phyloP scores from a whole-genome alignment of 2,329 filamentous ascomycete species.

The Metarhizium anisopliae region DNA sequence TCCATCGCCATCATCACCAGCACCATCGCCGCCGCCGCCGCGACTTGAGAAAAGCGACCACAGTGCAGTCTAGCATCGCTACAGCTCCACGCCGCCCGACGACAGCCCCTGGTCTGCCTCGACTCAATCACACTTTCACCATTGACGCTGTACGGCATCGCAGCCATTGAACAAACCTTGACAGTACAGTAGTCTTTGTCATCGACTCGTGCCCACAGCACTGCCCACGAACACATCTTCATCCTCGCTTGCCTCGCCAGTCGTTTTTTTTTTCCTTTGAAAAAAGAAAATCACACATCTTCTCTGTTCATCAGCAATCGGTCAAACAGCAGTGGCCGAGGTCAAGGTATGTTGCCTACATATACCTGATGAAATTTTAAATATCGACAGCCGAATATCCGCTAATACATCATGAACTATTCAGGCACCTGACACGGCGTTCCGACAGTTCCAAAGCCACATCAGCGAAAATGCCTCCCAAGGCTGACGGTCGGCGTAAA shows the following conservation, averaged over 20 bases:
- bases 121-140: slow-evolving; percentile 16
- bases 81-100: slow-evolving; percentile 20
- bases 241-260: neutral
- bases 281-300: neutral
- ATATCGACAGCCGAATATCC: neutral
- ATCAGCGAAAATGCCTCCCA: slow-evolving; percentile 24
- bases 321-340: neutral
- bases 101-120: slow-evolving; percentile 15
- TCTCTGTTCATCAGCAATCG: neutral
- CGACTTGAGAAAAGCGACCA: neutral
- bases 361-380: neutral
- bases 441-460: slow-evolving; percentile 3
- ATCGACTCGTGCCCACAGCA: neutral
- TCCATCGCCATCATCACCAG: slow-evolving; percentile 18
- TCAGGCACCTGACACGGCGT: neutral
- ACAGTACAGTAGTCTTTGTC: neutral
- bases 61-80: slow-evolving; percentile 1
- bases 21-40: slow-evolving; percentile 15
- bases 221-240: neutral
- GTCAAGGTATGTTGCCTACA: neutral
- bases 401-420: neutral
- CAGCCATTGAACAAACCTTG: slow-evolving; percentile 13
- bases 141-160: slow-evolving; percentile 6
- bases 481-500: slow-evolving; percentile 27
- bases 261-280: too few relatives aligned